Conservation (phyloP, 2,329 filamentous ascomycete genomes). For the Colletotrichum echinochloae region DNA sequence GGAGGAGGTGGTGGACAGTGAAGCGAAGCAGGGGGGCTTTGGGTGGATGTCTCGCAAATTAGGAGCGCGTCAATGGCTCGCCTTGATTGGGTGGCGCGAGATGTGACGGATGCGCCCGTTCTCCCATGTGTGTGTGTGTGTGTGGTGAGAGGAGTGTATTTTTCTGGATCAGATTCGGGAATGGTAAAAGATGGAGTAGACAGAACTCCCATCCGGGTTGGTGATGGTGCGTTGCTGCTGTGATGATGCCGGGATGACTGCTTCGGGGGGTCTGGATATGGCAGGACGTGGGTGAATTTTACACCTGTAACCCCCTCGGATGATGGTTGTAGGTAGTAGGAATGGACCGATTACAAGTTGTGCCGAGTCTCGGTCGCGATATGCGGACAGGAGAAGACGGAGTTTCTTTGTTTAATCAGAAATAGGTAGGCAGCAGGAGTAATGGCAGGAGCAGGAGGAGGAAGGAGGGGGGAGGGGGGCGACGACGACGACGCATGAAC, state of each 20-base stretch:
- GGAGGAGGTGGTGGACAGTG: background rate
- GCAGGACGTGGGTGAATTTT: too few species aligned
- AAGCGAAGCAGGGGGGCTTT: background rate
- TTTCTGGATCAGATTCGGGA: conserved; percentile 31
- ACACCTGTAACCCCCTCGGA: conserved; percentile 23
- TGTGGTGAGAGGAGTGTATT: background rate
- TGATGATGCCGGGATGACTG: conserved; percentile 20
- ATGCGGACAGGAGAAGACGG: background rate
- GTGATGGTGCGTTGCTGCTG: too few species aligned
- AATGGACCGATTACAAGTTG: background rate
- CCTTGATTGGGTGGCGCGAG: conserved; percentile 35
- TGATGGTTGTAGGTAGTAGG: too few species aligned
- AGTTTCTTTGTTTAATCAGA: background rate
- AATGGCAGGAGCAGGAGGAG: background rate
- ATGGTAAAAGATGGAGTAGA: conserved; percentile 10
- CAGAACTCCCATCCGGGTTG: conserved; percentile 19
- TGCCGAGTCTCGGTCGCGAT: conserved; percentile 13
- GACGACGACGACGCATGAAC: background rate
- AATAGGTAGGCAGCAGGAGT: background rate
- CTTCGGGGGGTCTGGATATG: too few species aligned
- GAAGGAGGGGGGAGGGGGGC: too few species aligned
- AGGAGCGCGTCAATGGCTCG: conserved; percentile 23
- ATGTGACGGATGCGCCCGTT: conserved; percentile 39
- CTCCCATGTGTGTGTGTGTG: conserved; percentile 22
- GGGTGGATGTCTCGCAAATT: conserved; percentile 39